Evolutionary conservation across 179 eudicot species (phyloP), one percentile per base, ranked within the genome.

Genomic region (Nepenthes alata): DNA sequence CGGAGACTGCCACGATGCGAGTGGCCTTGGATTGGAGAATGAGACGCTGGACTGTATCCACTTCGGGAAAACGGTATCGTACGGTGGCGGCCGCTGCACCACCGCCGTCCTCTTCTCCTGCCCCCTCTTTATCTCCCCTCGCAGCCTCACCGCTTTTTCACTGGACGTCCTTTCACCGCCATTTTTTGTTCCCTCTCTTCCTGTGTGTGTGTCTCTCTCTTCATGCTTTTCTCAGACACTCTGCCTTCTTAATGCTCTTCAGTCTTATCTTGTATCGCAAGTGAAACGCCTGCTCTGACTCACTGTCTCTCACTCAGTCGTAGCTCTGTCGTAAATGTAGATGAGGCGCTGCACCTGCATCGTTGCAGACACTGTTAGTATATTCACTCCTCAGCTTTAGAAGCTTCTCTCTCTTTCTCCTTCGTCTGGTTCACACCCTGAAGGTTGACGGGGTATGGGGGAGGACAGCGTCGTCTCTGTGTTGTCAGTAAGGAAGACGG

Each of bases 281-380:
- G 80, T 82, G 80, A 77, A 77, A 79, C 74, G 78, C 77, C 81
- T 81, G 86, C 68, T 64, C 53, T 55, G 61, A 25, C 25, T 25
- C 25, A 25, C 25, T 25, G 25, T 25, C 25, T 25, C 25, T 25
- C 25, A 25, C 25, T 25, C 25, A 25, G 25, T 25, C 0, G 25
- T 25, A 25, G 25, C 25, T 25, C 25, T 0, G 25, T 25, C 1
- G 25, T 25, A 25, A 25, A 25, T 25, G 25, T 25, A 25, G 25
- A 25, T 25, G 25, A 25, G 25, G 25, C 25, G 25, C 25, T 25
- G 1, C 25, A 25, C 25, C 25, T 25, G 25, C 25, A 25, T 25
- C 25, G 25, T 25, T 25, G 25, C 25, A 25, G 25, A 25, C 25
- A 25, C 25, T 25, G 25, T 25, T 25, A 25, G 25, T 25, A 25